Evolutionary conservation across 192 early-diverging fungal genomes (phyloP).

Genomic region (Haplosporangium gracile): DNA sequence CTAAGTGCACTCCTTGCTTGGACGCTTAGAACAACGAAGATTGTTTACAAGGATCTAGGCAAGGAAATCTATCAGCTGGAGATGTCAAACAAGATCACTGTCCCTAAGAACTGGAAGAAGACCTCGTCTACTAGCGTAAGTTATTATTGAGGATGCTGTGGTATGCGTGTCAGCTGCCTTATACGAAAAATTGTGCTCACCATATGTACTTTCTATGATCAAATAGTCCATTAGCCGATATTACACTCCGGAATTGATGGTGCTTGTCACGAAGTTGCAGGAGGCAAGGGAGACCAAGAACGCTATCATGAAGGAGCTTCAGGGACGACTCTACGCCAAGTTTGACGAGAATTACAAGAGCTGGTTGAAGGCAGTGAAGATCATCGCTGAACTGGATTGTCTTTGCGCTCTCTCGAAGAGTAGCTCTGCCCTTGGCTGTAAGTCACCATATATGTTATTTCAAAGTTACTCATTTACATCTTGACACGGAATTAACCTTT

Average conservation of each 20-base stretch:
- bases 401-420: conserved; percentile 81
- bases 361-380: conserved; percentile 79
- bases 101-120: conserved; percentile 82
- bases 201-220: neutral
- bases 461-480: neutral
- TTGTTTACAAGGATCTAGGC: conserved; percentile 90
- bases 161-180: neutral
- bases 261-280: conserved; percentile 77
- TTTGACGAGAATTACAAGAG: conserved; percentile 86
- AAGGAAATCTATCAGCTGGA: conserved; percentile 98
- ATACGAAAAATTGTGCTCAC: neutral
- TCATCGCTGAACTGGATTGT: conserved; percentile 90
- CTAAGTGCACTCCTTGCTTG: neutral
- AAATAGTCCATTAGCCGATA: conserved; percentile 82
- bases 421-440: conserved; percentile 74
- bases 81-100: conserved; percentile 78
- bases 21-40: conserved; percentile 63
- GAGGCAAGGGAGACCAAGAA: conserved; percentile 88
- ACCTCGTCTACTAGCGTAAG: conserved; percentile 84
- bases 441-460: conserved; percentile 16
- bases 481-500: neutral
- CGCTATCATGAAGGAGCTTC: conserved; percentile 80
- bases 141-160: neutral
- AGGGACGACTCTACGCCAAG: conserved; percentile 78
- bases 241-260: conserved; percentile 77